Evolutionary conservation across 192 early-diverging fungal species (phyloP).

Genomic region (Coemansia sp.): DNA sequence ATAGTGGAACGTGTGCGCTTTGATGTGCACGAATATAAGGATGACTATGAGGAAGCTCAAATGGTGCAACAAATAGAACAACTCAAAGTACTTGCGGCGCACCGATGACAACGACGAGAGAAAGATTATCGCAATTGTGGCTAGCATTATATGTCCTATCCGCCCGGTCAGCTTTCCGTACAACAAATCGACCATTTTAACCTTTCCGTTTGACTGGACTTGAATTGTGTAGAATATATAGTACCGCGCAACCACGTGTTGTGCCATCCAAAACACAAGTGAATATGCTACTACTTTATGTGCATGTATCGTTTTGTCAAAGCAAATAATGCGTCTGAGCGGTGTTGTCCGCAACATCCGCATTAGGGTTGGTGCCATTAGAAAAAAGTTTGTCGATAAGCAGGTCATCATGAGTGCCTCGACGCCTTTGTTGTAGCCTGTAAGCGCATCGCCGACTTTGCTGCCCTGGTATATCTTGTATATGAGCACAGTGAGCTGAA

Average conservation of each 20-base stretch:
- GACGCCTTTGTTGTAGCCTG: conserved; percentile 26
- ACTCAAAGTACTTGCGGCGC: conserved; percentile 56
- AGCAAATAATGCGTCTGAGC: conserved; percentile 62
- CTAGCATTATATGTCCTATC: conserved; percentile 63
- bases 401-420: conserved; percentile 50
- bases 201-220: conserved; percentile 18
- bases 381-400: conserved; percentile 57
- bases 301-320: conserved; percentile 78
- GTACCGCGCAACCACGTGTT: conserved; percentile 70
- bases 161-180: conserved; percentile 61
- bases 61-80: conserved; percentile 83
- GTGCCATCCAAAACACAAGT: conserved; percentile 62
- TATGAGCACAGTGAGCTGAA: conserved; percentile 56
- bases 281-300: conserved; percentile 74
- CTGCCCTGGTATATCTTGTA: conserved; percentile 50
- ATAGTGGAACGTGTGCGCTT: conserved; percentile 71
- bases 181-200: conserved; percentile 47
- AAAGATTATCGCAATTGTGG: conserved; percentile 13
- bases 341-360: conserved; percentile 66
- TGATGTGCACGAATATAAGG: conserved; percentile 67
- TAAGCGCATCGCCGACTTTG: conserved; percentile 38
- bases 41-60: conserved; percentile 74
- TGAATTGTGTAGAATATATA: conserved; percentile 60
- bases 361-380: conserved; percentile 78
- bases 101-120: conserved; percentile 25